phyloP scores from a whole-genome alignment of 306 rosid genomes.

The Mucuna pruriens region DNA sequence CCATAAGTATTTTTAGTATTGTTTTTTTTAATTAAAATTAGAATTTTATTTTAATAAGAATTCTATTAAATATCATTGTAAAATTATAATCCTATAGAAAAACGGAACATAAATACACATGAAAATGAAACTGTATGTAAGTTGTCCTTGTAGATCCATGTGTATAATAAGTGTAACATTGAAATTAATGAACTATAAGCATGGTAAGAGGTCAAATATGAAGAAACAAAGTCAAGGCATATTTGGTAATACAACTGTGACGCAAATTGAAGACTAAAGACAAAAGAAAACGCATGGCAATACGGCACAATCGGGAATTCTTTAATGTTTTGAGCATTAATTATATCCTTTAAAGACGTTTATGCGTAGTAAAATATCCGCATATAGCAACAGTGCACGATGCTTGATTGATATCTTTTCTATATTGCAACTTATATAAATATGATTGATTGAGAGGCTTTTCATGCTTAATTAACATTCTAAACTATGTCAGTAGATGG shows the following conservation, averaged over 20 bases:
- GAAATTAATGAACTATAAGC: slow-evolving; percentile 29
- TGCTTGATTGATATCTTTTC: slow-evolving; percentile 19
- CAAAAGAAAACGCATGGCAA: slow-evolving; percentile 26
- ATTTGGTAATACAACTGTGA: slow-evolving; percentile 56
- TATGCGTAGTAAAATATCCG: neutral
- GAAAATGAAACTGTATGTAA: too few species aligned
- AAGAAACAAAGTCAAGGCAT: slow-evolving; percentile 42
- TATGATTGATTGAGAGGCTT: slow-evolving; percentile 25
- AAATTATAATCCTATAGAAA: too few species aligned
- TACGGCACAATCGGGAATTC: neutral
- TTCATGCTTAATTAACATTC: slow-evolving; percentile 41
- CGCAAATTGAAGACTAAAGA: slow-evolving; percentile 28
- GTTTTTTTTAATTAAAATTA: too few species aligned
- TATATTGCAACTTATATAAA: neutral
- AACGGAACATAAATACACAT: too few species aligned
- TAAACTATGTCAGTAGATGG: slow-evolving; percentile 1
- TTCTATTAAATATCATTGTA: too few species aligned
- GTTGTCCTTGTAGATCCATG: slow-evolving; percentile 36
- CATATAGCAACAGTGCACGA: slow-evolving; percentile 10
- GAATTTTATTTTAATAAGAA: too few species aligned
- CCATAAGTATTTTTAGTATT: too few species aligned
- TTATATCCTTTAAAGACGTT: neutral
- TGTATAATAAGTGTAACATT: slow-evolving; percentile 43
- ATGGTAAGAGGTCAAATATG: slow-evolving; percentile 45
- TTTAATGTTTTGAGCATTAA: neutral